A percentile compares a stretch with the other conserved stretches of the same genome.
Evolutionary conservation across 2,329 filamentous ascomycete species (phyloP).

Genomic region (Fusarium begoniae): DNA sequence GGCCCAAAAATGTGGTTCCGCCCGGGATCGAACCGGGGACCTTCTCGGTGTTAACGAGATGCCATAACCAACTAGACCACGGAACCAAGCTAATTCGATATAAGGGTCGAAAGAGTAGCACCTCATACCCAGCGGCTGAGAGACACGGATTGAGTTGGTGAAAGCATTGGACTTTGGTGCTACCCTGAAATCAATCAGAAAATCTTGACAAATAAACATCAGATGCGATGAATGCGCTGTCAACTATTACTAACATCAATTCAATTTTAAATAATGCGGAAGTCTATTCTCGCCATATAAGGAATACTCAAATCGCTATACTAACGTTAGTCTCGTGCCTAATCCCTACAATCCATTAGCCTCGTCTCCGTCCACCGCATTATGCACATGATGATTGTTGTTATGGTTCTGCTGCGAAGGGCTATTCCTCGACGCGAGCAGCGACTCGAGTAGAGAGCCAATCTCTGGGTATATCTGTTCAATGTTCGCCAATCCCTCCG

Average conservation of each 20-base stretch:
- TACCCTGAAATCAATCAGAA: neutral
- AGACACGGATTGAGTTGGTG: neutral
- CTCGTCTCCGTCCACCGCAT: conserved; percentile 16
- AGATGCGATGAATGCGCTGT: neutral
- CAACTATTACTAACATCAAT: neutral
- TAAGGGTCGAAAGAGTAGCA: accelerated
- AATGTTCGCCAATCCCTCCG: conserved; percentile 39
- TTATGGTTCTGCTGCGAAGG: conserved; percentile 9
- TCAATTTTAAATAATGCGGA: neutral
- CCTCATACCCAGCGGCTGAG: accelerated
- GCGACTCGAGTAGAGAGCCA: conserved; percentile 39
- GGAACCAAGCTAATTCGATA: conserved; percentile 25
- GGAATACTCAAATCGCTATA: conserved; percentile 17
- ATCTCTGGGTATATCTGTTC: conserved; percentile 45
- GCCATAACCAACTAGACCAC: conserved; percentile 48
- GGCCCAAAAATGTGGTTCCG: conserved; percentile 39
- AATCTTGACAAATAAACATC: neutral
- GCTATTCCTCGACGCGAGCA: conserved; percentile 35
- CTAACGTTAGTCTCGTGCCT: neutral
- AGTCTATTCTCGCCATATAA: conserved; percentile 15
- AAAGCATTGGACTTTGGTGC: neutral
- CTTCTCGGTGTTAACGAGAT: conserved; percentile 47
- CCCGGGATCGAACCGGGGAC: conserved; percentile 47
- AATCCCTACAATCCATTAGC: conserved; percentile 28
- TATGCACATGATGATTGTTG: conserved; percentile 29